These are phyloP conservation scores for Blepharisma stoltei DNA, from an alignment of 73 alveolate genomes.

Conservation along the genomic window DNA sequence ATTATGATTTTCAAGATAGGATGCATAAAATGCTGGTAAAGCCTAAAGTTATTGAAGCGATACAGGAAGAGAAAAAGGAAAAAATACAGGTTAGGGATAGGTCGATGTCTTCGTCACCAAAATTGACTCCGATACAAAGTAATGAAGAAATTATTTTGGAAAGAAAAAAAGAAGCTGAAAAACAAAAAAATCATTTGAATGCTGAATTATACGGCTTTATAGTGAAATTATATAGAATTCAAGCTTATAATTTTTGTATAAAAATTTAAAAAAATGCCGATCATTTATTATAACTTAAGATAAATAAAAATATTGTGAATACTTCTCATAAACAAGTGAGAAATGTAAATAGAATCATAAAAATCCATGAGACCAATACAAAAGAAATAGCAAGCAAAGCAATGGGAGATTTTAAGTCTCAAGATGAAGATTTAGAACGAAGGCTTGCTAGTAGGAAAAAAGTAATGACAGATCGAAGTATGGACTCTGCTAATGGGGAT, in stretches of 20 bases:
- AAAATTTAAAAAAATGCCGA: too few species aligned
- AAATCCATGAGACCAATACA: background rate
- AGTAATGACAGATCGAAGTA: background rate
- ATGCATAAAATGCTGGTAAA: conserved; percentile 24
- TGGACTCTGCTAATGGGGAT: background rate
- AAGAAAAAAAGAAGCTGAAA: too few species aligned
- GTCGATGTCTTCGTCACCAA: too few species aligned
- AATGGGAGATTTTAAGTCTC: background rate
- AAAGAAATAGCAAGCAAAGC: conserved; percentile 13
- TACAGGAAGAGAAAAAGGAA: too few species aligned
- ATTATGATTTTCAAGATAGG: conserved; percentile 18
- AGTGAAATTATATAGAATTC: too few species aligned
- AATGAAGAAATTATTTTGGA: too few species aligned
- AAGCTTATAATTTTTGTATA: too few species aligned
- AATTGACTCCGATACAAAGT: too few species aligned
- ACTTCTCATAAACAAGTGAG: background rate
- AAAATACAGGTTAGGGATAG: too few species aligned
- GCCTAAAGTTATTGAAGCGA: background rate
- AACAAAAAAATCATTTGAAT: too few species aligned
- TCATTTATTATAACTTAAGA: too few species aligned
- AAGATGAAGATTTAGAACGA: conserved; percentile 7
- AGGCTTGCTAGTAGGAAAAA: conserved; percentile 17
- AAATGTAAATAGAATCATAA: background rate
- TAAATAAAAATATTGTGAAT: background rate
- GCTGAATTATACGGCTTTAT: too few species aligned